Percentiles rank a stretch among this genome's conserved stretches.
Evolutionary conservation across 2,329 filamentous ascomycete genomes (phyloP).

Genomic region (Aureobasidium sp.): DNA sequence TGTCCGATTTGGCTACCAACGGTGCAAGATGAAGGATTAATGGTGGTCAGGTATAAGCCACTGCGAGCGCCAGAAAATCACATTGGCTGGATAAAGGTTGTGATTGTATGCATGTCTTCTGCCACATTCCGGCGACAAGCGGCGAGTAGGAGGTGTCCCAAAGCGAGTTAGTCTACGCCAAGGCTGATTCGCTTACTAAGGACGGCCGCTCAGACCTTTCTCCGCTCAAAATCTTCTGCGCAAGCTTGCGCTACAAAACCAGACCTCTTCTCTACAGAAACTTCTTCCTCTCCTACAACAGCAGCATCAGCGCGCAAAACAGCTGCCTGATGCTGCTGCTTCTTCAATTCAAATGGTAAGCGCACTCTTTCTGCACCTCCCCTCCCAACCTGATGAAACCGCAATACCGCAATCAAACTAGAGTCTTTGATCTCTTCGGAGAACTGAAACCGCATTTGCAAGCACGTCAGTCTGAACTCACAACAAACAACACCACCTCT

Average conservation of each 20-base stretch:
- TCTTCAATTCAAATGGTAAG: background rate
- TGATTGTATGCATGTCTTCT: background rate
- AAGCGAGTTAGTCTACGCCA: background rate
- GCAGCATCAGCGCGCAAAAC: slow-evolving; percentile 1
- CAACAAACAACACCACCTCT: background rate
- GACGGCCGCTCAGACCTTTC: background rate
- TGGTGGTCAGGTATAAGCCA: no score
- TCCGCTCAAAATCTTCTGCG: slow-evolving; percentile 2
- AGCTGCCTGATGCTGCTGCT: background rate
- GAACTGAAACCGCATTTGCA: slow-evolving; percentile 69
- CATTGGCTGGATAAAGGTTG: background rate
- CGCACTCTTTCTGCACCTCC: background rate
- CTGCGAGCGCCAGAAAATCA: background rate
- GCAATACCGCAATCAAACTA: slow-evolving; percentile 51
- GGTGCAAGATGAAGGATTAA: no score
- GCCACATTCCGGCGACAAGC: background rate
- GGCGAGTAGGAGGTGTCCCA: background rate
- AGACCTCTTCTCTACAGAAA: background rate
- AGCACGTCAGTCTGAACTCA: slow-evolving; percentile 79
- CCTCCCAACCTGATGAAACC: slow-evolving; percentile 6
- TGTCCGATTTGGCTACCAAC: background rate
- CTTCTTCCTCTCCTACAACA: background rate
- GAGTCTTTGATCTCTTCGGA: slow-evolving; percentile 85
- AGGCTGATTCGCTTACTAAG: background rate
- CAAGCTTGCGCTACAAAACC: slow-evolving; percentile 11